Evolutionary conservation across 2,329 filamentous ascomycete genomes (phyloP).

Genomic region (Fusarium beomiforme): DNA sequence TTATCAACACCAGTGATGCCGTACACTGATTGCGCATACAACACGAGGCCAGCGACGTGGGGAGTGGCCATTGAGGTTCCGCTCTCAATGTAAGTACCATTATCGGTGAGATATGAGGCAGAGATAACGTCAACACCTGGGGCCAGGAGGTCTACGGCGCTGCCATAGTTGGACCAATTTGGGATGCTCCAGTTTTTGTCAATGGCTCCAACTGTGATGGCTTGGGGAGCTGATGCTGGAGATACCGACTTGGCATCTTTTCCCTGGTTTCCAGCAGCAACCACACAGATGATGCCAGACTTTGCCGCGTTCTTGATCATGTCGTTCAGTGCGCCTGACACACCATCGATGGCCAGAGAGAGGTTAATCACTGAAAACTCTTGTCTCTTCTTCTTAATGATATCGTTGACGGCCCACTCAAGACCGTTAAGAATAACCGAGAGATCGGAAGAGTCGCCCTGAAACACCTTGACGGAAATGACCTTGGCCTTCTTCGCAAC

Average conservation of each 20-base stretch:
- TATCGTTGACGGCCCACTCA: constrained; percentile 57
- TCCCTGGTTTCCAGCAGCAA: constrained; percentile 64
- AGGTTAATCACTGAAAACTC: constrained; percentile 62
- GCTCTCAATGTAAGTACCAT: constrained; percentile 57
- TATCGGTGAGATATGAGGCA: constrained; percentile 57
- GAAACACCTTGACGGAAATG: constrained; percentile 59
- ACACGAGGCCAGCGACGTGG: constrained; percentile 67
- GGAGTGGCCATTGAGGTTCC: constrained; percentile 73
- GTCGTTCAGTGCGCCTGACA: constrained; percentile 58
- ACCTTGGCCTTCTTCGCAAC: constrained; percentile 57
- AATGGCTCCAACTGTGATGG: constrained; percentile 49
- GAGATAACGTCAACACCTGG: constrained; percentile 59
- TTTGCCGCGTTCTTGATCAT: constrained; percentile 58
- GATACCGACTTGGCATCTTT: constrained; percentile 38
- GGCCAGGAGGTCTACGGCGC: constrained; percentile 59
- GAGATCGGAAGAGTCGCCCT: constrained; percentile 40
- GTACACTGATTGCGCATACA: constrained; percentile 58
- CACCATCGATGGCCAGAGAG: constrained; percentile 59
- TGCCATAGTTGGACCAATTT: constrained; percentile 62
- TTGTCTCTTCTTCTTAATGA: constrained; percentile 51
- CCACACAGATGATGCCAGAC: constrained; percentile 61
- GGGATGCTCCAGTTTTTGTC: constrained; percentile 53
- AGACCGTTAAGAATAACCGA: constrained; percentile 49
- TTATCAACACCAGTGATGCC: constrained; percentile 45
- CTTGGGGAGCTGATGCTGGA: constrained; percentile 45